Evolutionary conservation across 306 rosid species (phyloP), one percentile per base, ranked within the genome.

Genomic region (Cicer pinnatifidum): DNA sequence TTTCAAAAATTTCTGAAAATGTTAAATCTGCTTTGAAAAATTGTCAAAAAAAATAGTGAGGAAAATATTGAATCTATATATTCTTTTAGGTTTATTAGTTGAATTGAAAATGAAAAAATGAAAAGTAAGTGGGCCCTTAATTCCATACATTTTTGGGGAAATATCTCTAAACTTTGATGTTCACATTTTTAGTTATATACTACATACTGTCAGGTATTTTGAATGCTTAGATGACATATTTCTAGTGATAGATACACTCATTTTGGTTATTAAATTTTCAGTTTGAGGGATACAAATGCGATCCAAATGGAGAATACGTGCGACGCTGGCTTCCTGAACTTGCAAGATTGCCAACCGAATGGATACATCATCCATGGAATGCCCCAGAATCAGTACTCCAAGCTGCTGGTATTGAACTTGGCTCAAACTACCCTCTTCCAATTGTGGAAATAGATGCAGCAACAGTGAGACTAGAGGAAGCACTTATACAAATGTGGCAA

Each of bases 341-440:
- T 44, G 75, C 97, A 8, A 89, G 97, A 80, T 71, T 93, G 66
- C 97, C 97, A 52, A 93, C 98, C 6, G 93, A 90, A 79, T 93
- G 97, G 97, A 93, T 93, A 77, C 98, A 93, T 79, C 98, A 93
- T 67, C 98, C 98, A 35, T 93, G 96, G 96, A 89, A 93, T 76
- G 98, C 98, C 66, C 98, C 98, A 7, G 97, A 85, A 67, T 75
- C 85, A 41, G 89, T 93, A 51, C 93, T 93, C 39, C 96, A 90
- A 75, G 97, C 98, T 45, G 98, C 98, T 62, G 97, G 97, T 64
- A 82, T 93, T 62, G 97, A 93, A 85, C 91, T 90, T 9, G 98
- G 97, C 10, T 89, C 96, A 47, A 90, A 93, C 73, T 90, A 93
- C 74, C 97, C 98, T 75, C 97, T 90, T 69, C 98, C 97, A 37